Evolutionary conservation across 1,284 basidiomycete genomes (phyloP), one percentile per base, ranked within the genome.

Genomic region (Cutaneotrichosporon mucoides): DNA sequence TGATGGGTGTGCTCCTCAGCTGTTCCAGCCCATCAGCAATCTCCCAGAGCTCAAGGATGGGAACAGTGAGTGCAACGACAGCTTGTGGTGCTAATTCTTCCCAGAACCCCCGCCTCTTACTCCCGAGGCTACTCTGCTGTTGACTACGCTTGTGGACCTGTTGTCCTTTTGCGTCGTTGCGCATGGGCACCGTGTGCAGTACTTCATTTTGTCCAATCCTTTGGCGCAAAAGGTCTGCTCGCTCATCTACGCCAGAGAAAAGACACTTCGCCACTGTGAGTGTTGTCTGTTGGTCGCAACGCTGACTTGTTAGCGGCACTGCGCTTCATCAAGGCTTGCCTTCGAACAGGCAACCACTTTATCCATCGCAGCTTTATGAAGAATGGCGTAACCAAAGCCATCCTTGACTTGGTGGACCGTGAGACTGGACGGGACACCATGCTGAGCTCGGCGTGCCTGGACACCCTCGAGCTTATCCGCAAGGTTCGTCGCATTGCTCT

Each of bases 401-500:
- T 98, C 60, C 79, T 98, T 55, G 86, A 90, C 57, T 80, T 98
- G 59, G 88, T 92, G 35, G 76, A 88, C 40, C 84, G 84, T 53
- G 95, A 98, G 77, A 88, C 88, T 36, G 82, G 83, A 49, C 83
- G 89, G 60, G 95, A 99, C 78, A 99, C 95, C 76, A 83, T 99
- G 65, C 82, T 99, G 48, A 89, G 88, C 69, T 94, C 92, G 65
- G 90, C 94, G 15, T 97, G 92, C 80, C 87, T 96, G 71, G 95
- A 99, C 73, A 90, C 92, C 64, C 92, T 99, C 70, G 95, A 99
- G 69, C 83, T 85, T 65, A 89, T 98, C 75, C 86, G 89, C 60
- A 85, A 84, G 80, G 92, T 93, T 63, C 65, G 84, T 75, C 6
- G 24, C 24, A 24, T 24, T 24, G 34, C 13, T 42, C 4, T 11